A percentile compares a stretch with the other conserved stretches of the same genome.
Evolutionary conservation across 2,329 filamentous ascomycete species (phyloP).

Genomic region (Albifimbria verrucaria): DNA sequence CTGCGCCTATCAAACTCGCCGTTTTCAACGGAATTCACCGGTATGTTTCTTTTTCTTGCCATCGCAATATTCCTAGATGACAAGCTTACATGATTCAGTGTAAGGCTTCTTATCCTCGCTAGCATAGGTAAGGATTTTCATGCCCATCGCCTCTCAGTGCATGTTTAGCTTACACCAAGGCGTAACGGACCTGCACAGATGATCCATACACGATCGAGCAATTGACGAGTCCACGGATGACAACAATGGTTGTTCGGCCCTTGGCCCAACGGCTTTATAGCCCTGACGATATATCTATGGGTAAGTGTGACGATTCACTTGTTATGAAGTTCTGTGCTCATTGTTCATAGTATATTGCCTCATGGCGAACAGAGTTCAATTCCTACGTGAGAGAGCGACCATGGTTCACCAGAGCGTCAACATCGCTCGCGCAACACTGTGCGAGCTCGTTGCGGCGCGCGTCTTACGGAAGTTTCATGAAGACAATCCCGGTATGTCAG

Average conservation of each 20-base stretch:
- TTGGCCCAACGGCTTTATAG: constrained; percentile 67
- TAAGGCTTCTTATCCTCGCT: neutral
- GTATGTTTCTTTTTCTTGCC: neutral
- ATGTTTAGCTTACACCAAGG: neutral
- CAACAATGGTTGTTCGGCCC: constrained; percentile 62
- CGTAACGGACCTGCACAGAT: constrained; percentile 21
- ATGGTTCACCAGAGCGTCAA: constrained; percentile 68
- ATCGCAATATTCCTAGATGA: neutral
- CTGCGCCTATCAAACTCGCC: neutral
- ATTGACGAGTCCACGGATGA: constrained; percentile 64
- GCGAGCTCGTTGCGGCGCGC: constrained; percentile 65
- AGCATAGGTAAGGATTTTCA: neutral
- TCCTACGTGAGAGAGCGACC: constrained; percentile 63
- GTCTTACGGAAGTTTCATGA: constrained; percentile 67
- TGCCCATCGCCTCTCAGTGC: neutral
- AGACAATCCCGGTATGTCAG: constrained; percentile 58
- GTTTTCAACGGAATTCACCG: constrained; percentile 1
- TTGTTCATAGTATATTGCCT: constrained; percentile 61
- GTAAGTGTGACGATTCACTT: constrained; percentile 29
- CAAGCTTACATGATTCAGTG: neutral
- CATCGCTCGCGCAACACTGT: constrained; percentile 63
- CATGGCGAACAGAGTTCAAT: constrained; percentile 67
- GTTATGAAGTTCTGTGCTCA: neutral
- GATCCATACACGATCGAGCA: constrained; percentile 54
- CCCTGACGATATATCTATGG: constrained; percentile 60